Conservation (phyloP, 2,329 filamentous ascomycete genomes). For the Gliomastix tumulicola region DNA sequence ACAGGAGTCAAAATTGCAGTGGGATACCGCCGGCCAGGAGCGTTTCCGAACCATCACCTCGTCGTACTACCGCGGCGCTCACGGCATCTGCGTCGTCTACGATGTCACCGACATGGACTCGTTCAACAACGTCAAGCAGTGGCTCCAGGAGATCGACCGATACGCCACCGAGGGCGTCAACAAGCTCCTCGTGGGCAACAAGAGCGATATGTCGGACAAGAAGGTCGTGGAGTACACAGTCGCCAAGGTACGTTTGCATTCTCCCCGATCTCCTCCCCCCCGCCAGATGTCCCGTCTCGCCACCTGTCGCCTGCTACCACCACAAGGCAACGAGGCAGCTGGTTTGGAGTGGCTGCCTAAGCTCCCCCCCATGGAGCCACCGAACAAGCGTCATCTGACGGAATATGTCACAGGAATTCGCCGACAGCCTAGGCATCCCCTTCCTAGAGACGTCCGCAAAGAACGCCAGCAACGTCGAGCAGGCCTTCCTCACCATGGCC, state of each 20-base stretch:
- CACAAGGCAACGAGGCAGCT: too few relatives aligned
- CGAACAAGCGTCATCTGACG: background rate
- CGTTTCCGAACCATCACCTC: conserved; percentile 99
- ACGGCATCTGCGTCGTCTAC: conserved; percentile 99
- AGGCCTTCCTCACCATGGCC: conserved; percentile 99
- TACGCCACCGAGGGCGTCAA: conserved; percentile 99
- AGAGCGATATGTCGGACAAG: conserved; percentile 99
- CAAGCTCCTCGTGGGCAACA: conserved; percentile 99
- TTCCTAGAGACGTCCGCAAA: conserved; percentile 99
- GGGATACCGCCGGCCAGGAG: conserved; percentile 98
- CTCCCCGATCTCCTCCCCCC: background rate
- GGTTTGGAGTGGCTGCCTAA: background rate
- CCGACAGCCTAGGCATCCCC: conserved; percentile 95
- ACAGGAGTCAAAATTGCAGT: too few relatives aligned
- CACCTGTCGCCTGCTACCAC: background rate
- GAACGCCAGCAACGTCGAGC: conserved; percentile 99
- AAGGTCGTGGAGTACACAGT: conserved; percentile 99
- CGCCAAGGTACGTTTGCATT: conserved; percentile 89
- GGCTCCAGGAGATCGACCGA: conserved; percentile 98
- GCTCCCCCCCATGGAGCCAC: background rate
- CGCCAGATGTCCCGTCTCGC: too few relatives aligned
- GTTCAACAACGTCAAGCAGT: conserved; percentile 99
- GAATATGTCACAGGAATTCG: conserved; percentile 72
- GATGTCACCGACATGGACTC: conserved; percentile 99
- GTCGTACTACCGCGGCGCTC: conserved; percentile 97